Conservation (phyloP, 129 eudicot genomes). For the Artemisia annua region DNA sequence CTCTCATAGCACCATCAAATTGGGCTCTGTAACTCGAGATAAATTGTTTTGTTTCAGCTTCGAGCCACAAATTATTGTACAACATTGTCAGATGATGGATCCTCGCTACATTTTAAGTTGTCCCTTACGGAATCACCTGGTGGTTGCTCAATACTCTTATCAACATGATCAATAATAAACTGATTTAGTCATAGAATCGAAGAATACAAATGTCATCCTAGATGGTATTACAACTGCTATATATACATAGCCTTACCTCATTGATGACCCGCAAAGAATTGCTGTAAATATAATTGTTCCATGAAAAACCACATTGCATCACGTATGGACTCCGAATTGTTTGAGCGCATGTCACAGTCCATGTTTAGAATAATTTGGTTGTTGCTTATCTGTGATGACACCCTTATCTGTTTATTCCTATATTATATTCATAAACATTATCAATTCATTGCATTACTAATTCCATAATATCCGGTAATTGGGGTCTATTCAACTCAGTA, state of each 20-base stretch:
- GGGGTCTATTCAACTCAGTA: no score
- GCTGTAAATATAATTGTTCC: constrained; percentile 35
- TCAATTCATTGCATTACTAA: no score
- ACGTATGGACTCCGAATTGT: no score
- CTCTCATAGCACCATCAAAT: constrained; percentile 58
- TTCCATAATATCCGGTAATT: no score
- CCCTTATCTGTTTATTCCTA: constrained; percentile 29
- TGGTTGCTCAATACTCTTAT: constrained; percentile 35
- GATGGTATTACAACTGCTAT: not conserved
- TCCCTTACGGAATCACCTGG: constrained; percentile 34
- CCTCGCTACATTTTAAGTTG: constrained; percentile 39
- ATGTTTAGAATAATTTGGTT: constrained; percentile 33
- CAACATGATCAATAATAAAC: constrained; percentile 21
- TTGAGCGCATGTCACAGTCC: no score
- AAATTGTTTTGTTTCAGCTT: constrained; percentile 81
- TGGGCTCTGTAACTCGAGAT: constrained; percentile 55
- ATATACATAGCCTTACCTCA: constrained; percentile 27
- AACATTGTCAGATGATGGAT: constrained; percentile 38
- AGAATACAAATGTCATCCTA: not conserved
- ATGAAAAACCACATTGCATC: constrained; percentile 32
- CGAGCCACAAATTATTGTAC: constrained; percentile 83
- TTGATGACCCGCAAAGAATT: constrained; percentile 16
- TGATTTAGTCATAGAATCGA: constrained; percentile 9
- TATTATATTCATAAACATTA: no score
- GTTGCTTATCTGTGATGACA: no score